Percentiles rank a stretch among this genome's conserved stretches.
Conservation (phyloP, 1,284 basidiomycete species). For the Grifola frondosa region DNA sequence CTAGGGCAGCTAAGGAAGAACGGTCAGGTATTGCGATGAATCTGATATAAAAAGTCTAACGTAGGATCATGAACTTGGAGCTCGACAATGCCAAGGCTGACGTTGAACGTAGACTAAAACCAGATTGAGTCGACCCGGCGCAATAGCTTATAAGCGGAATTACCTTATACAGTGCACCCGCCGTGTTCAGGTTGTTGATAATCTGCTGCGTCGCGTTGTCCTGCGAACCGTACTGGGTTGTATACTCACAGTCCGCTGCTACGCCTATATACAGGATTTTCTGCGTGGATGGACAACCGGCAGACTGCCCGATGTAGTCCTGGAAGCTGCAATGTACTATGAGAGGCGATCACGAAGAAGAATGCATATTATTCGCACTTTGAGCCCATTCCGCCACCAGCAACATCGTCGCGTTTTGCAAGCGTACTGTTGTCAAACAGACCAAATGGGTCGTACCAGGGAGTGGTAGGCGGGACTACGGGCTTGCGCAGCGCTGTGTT, state of each 20-base stretch:
- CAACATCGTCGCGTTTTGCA: conserved; percentile 56
- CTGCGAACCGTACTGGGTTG: conserved; percentile 56
- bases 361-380: conserved; percentile 43
- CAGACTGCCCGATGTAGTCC: conserved; percentile 61
- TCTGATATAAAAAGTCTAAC: conserved; percentile 30
- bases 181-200: conserved; percentile 76
- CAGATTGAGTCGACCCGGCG: neutral
- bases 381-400: conserved; percentile 47
- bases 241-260: conserved; percentile 86
- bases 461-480: conserved; percentile 25
- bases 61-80: conserved; percentile 63
- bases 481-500: conserved; percentile 54
- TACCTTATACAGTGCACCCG: conserved; percentile 77
- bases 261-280: conserved; percentile 85
- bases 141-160: conserved; percentile 6
- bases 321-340: conserved; percentile 51
- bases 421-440: conserved; percentile 35
- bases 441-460: conserved; percentile 44
- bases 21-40: conserved; percentile 1
- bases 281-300: conserved; percentile 75
- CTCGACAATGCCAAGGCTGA: conserved; percentile 83
- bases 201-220: conserved; percentile 74
- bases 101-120: conserved; percentile 70
- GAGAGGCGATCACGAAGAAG: neutral
- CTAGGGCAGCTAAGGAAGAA: conserved; percentile 50